Percentiles rank a stretch among this genome's conserved stretches.
These are phyloP conservation scores for Rhodotorula sp. DNA, from an alignment of 1,284 basidiomycete species.

Conservation along the genomic window DNA sequence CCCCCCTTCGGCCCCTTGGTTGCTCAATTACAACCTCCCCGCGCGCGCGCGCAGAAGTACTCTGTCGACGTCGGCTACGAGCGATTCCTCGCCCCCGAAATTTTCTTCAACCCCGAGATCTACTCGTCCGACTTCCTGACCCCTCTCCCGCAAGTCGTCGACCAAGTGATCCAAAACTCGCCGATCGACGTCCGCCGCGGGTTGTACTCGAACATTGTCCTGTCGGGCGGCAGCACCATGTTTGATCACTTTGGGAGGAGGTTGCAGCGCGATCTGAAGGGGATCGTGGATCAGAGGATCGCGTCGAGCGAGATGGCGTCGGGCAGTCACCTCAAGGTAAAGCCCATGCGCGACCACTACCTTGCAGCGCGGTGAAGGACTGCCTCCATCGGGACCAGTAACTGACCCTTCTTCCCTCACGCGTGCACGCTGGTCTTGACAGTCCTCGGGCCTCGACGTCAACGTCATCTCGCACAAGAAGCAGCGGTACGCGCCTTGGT, in stretches of 20 bases:
- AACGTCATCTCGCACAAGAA: slow-evolving; percentile 98
- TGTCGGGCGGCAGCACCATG: slow-evolving; percentile 95
- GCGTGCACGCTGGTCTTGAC: no score
- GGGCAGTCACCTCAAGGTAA: slow-evolving; percentile 72
- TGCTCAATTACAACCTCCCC: no score
- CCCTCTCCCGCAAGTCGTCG: slow-evolving; percentile 93
- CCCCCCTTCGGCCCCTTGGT: no score
- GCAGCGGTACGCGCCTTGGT: slow-evolving; percentile 98
- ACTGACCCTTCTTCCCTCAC: slow-evolving; percentile 36
- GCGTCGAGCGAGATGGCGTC: slow-evolving; percentile 72
- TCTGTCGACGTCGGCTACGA: slow-evolving; percentile 93
- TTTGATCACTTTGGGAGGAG: slow-evolving; percentile 96
- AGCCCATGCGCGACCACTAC: no score
- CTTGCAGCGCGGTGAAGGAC: no score
- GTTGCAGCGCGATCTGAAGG: slow-evolving; percentile 90
- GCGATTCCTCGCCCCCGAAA: slow-evolving; percentile 97
- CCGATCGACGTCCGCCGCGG: slow-evolving; percentile 94
- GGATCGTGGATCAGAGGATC: slow-evolving; percentile 86
- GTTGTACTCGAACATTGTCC: slow-evolving; percentile 94
- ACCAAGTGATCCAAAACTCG: slow-evolving; percentile 90
- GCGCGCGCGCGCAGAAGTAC: slow-evolving; percentile 65
- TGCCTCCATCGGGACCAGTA: no score
- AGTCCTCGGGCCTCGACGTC: slow-evolving; percentile 88
- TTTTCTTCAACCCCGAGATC: slow-evolving; percentile 99
- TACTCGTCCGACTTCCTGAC: slow-evolving; percentile 97